phyloP scores from a whole-genome alignment of 495 filamentous ascomycete species.

The Penicillium nucicola region DNA sequence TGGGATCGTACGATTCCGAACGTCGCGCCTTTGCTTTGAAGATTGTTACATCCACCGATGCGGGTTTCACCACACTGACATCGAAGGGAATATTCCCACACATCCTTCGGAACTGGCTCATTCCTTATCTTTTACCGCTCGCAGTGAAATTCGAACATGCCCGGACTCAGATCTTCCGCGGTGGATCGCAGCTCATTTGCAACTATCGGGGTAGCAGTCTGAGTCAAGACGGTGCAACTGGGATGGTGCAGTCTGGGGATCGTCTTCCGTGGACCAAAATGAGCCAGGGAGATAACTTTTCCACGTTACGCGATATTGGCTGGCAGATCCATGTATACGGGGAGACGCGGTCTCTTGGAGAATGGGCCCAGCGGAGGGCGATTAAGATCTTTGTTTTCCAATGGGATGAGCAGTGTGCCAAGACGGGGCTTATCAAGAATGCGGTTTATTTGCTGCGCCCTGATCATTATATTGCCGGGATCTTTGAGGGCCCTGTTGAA shows the following conservation, averaged over 20 bases:
- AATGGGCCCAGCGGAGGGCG: slow-evolving; percentile 26
- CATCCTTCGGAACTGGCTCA: slow-evolving; percentile 28
- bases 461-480: slow-evolving; percentile 34
- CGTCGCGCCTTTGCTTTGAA: slow-evolving; percentile 35
- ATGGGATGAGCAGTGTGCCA: slow-evolving; percentile 24
- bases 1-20: slow-evolving; percentile 52
- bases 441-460: slow-evolving; percentile 33
- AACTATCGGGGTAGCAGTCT: slow-evolving; percentile 28
- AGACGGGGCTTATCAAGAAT: slow-evolving; percentile 20
- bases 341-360: not conserved
- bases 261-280: slow-evolving; percentile 34
- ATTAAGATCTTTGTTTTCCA: slow-evolving; percentile 19
- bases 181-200: slow-evolving; percentile 30
- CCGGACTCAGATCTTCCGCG: slow-evolving; percentile 18
- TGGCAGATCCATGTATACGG: slow-evolving; percentile 41
- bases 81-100: slow-evolving; percentile 18
- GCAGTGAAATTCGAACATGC: slow-evolving; percentile 16
- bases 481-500: slow-evolving; percentile 13
- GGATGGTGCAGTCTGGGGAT: slow-evolving; percentile 28
- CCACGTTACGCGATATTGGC: slow-evolving; percentile 21
- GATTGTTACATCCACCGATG: slow-evolving; percentile 31
- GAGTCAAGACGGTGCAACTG: slow-evolving; percentile 6
- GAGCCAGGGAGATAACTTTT: slow-evolving; percentile 28
- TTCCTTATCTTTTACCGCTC: slow-evolving; percentile 27
- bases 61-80: slow-evolving; percentile 25